Conservation (phyloP, 441 rosid genomes). For the Sinapis alba region DNA sequence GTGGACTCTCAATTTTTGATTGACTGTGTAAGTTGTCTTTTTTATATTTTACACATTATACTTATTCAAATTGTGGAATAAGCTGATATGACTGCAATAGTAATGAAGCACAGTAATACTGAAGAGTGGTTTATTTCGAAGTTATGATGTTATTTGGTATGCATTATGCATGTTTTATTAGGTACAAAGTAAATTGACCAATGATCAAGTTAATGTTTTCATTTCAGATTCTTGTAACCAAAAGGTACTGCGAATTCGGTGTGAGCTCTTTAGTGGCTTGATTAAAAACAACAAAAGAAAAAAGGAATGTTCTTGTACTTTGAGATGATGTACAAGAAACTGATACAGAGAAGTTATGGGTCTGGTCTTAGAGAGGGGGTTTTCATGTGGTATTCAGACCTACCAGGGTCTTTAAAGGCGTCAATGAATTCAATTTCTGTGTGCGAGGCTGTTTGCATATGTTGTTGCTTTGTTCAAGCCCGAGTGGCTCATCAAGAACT, state of each 20-base stretch:
- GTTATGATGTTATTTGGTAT: background rate
- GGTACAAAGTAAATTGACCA: background rate
- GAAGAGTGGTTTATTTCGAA: background rate
- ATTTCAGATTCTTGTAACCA: background rate
- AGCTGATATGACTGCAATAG: background rate
- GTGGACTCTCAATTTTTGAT: slow-evolving; percentile 1
- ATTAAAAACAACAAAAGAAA: background rate
- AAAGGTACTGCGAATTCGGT: background rate
- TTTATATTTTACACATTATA: slow-evolving; percentile 2
- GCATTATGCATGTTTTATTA: background rate
- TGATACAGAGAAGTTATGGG: background rate
- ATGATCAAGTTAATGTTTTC: background rate
- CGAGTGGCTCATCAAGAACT: background rate
- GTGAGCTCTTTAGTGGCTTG: background rate
- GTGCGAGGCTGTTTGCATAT: background rate
- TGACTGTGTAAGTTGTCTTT: slow-evolving; percentile 11
- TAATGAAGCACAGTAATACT: background rate
- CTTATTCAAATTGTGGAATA: background rate
- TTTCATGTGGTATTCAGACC: slow-evolving; percentile 68
- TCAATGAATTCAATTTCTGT: slow-evolving; percentile 58
- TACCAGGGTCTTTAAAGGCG: slow-evolving; percentile 78
- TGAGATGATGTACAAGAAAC: background rate
- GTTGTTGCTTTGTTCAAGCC: background rate
- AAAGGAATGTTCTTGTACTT: background rate
- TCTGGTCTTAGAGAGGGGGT: background rate